Conservation (phyloP, 805 yeast genomes). For the Candida manassasensis region DNA sequence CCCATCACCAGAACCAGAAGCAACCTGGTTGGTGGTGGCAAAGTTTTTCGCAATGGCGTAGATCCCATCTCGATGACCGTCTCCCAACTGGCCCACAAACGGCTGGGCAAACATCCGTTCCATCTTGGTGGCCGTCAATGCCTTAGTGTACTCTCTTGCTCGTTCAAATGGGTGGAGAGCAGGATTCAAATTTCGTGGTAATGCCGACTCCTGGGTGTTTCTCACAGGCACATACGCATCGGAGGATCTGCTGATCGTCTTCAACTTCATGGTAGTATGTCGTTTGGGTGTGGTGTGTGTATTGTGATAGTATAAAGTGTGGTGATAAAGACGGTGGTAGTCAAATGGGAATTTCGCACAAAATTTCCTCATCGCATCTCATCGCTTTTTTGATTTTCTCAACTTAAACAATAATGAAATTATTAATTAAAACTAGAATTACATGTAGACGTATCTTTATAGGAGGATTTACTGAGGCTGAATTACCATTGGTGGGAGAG, state of each 20-base stretch:
- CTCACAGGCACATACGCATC: conserved; percentile 91
- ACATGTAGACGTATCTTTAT: too few species aligned
- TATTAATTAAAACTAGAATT: too few species aligned
- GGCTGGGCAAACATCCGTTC: conserved; percentile 98
- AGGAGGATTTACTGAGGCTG: too few species aligned
- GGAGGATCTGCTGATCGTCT: conserved; percentile 82
- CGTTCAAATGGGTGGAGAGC: conserved; percentile 95
- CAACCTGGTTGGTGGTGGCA: conserved; percentile 63
- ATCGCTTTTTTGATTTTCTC: too few species aligned
- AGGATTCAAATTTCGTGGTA: conserved; percentile 88
- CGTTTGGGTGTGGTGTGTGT: not conserved
- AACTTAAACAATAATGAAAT: too few species aligned
- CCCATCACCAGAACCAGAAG: conserved; percentile 96
- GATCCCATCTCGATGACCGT: conserved; percentile 93
- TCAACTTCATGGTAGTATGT: conserved; percentile 85
- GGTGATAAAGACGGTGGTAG: too few species aligned
- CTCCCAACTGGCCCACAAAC: conserved; percentile 89
- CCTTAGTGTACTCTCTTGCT: conserved; percentile 93
- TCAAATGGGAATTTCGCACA: too few species aligned
- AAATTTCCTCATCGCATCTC: conserved; percentile 3
- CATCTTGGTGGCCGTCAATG: conserved; percentile 89
- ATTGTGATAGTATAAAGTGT: too few species aligned
- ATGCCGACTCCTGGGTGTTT: conserved; percentile 79
- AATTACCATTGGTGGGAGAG: too few species aligned
- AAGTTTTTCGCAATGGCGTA: conserved; percentile 81